These are phyloP conservation scores for Calocybe indica DNA, from an alignment of 768 basidiomycete genomes.

Conservation along the genomic window DNA sequence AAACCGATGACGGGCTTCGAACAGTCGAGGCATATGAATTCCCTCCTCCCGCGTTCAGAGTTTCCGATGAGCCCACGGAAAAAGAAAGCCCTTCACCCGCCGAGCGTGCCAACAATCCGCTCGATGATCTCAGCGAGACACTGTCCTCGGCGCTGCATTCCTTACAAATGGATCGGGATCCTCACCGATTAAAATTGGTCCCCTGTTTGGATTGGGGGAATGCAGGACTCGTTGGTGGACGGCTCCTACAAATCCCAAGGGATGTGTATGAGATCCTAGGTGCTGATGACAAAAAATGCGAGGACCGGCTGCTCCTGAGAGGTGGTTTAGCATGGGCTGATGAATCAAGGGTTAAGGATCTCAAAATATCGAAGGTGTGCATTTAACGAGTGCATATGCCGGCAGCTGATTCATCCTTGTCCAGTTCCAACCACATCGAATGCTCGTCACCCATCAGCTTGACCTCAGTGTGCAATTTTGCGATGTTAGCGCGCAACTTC, in stretches of 20 bases:
- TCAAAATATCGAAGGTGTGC: conserved; percentile 51
- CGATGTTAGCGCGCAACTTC: conserved; percentile 67
- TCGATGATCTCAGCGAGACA: conserved; percentile 27
- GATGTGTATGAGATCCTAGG: conserved; percentile 40
- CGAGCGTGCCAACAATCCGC: background rate
- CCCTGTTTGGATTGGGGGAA: conserved; percentile 28
- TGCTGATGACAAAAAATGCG: conserved; percentile 10
- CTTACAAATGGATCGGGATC: conserved; percentile 31
- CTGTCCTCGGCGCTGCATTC: conserved; percentile 35
- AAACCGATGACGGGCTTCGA: conserved; percentile 40
- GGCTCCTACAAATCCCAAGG: conserved; percentile 41
- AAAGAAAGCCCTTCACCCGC: background rate
- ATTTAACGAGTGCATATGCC: background rate
- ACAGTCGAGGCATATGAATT: conserved; percentile 61
- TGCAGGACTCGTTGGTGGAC: conserved; percentile 34
- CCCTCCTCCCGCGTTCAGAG: conserved; percentile 50
- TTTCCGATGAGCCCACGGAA: background rate
- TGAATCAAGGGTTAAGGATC: conserved; percentile 38
- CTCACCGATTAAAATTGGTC: conserved; percentile 28
- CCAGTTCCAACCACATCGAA: conserved; percentile 56
- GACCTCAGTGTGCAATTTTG: conserved; percentile 67
- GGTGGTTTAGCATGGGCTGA: conserved; percentile 60
- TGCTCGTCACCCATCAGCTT: conserved; percentile 57
- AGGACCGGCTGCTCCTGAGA: conserved; percentile 28
- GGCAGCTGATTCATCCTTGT: background rate